Base-by-base conservation (phyloP, 805 yeast species). In the Ogataea pignaliae region DNA sequence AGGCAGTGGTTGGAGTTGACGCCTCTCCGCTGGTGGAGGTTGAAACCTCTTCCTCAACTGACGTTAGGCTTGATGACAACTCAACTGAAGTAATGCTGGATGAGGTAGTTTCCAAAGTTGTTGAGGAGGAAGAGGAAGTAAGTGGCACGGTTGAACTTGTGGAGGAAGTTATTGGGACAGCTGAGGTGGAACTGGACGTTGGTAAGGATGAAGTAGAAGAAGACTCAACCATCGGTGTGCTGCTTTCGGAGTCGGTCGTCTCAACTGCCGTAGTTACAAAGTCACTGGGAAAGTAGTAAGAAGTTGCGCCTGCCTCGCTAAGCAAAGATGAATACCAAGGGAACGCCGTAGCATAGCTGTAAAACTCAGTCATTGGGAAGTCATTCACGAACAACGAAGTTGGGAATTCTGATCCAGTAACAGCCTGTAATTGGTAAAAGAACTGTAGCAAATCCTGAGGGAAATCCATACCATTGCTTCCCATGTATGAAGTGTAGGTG, bases 401-500 rank as follows among this genome's bases (percentile, higher is more conserved):
- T 38, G 60, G 50, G 21, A 55, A 53, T 4, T 45, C 45, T 6
- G 38, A 37, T 14, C 46, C 55, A 1, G 57, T 42, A 10, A 42
- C 34, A 1, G 49, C 44, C 10, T 41, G 46, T 13, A 60, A 40
- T 10, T 56, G 45, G n/a, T 51, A 44, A 37, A 59, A 57, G 40
- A 64, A 67, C 21, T 63, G 60, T 35, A 66, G 29, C n/a, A 67
- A 21, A 16, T 42, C 41, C 9, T 52, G 45, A 7, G 71, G 70
- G 28, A 63, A 52, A 1, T 40, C 46, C 54, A 63, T 52, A 8
- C 52, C 42, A 17, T 60, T 52, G 11, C 44, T 49, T 4, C 38
- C 51, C 71, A 71, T 64, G 31, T 65, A 67, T 1, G 70, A 62
- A 1, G 66, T 61, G 42, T 70, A 71, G 1, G 47, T 37, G 13